Conservation (phyloP, 2,329 filamentous ascomycete genomes). For the Pseudogymnoascus sp. region DNA sequence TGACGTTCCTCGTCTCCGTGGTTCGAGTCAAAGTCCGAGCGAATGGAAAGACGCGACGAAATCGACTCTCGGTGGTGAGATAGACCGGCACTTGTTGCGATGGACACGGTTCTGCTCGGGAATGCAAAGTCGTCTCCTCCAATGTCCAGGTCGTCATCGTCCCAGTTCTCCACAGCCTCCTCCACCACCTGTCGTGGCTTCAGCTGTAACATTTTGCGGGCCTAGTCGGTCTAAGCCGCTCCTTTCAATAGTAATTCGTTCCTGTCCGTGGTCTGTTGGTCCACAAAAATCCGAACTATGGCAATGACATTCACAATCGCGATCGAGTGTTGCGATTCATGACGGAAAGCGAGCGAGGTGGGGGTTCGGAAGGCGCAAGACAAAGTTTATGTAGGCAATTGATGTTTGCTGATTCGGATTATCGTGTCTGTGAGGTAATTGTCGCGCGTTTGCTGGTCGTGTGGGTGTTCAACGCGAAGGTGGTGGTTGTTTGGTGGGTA, state of each 20-base stretch:
- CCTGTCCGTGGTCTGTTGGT: background rate
- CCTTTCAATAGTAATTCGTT: background rate
- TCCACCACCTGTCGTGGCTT: conserved; percentile 36
- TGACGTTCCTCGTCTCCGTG: conserved; percentile 82
- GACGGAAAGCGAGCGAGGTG: background rate
- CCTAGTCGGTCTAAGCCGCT: background rate
- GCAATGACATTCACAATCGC: background rate
- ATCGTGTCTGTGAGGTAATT: background rate
- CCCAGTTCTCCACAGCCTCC: conserved; percentile 66
- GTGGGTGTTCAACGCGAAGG: background rate
- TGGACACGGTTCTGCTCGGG: conserved; percentile 34
- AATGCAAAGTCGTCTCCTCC: conserved; percentile 59
- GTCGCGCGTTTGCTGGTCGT: background rate
- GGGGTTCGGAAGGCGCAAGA: background rate
- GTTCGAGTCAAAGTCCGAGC: conserved; percentile 71
- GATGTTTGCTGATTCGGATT: background rate
- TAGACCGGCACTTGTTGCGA: conserved; percentile 33
- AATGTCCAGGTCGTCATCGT: conserved; percentile 67
- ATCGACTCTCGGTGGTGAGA: conserved; percentile 61
- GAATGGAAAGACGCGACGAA: conserved; percentile 73
- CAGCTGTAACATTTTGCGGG: conserved; percentile 12
- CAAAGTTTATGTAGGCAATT: background rate
- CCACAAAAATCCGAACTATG: background rate
- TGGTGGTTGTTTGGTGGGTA: background rate
- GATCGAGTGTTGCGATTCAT: background rate